These are phyloP conservation scores for Maudiozyma turicensis DNA, from an alignment of 805 yeast species.

Conservation along the genomic window DNA sequence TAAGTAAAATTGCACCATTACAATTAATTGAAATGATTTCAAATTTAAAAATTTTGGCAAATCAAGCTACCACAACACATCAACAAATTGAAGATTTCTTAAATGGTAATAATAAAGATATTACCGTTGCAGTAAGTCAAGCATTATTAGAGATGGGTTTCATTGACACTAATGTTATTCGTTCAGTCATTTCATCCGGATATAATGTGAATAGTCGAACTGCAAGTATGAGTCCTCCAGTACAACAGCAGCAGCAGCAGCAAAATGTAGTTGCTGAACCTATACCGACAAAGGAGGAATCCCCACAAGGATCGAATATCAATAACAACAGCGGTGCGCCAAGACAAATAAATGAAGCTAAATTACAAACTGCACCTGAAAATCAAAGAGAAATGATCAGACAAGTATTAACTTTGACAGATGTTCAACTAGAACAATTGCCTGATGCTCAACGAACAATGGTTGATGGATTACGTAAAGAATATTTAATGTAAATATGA, in stretches of 20 bases:
- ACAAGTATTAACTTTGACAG: conserved; percentile 39
- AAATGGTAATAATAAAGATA: conserved; percentile 41
- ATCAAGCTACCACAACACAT: conserved; percentile 37
- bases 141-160: conserved; percentile 70
- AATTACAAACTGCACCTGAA: conserved; percentile 41
- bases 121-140: conserved; percentile 63
- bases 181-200: conserved; percentile 28
- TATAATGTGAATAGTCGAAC: background rate
- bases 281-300: conserved; percentile 21
- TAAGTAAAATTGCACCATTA: conserved; percentile 59
- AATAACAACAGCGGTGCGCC: background rate
- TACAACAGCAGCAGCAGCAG: conserved; percentile 1
- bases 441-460: conserved; percentile 41
- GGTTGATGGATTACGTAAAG: conserved; percentile 46
- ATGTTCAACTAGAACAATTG: conserved; percentile 33
- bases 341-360: conserved; percentile 32
- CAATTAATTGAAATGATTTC: conserved; percentile 61
- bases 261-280: conserved; percentile 29
- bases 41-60: conserved; percentile 48
- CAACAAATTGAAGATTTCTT: conserved; percentile 43
- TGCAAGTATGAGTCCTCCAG: background rate
- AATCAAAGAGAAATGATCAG: conserved; percentile 48
- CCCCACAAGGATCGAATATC: too few relatives aligned
- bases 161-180: conserved; percentile 58
- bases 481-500: conserved; percentile 33